Evolutionary conservation across 2,329 filamentous ascomycete genomes (phyloP).

Genomic region (Metarhizium anisopliae): DNA sequence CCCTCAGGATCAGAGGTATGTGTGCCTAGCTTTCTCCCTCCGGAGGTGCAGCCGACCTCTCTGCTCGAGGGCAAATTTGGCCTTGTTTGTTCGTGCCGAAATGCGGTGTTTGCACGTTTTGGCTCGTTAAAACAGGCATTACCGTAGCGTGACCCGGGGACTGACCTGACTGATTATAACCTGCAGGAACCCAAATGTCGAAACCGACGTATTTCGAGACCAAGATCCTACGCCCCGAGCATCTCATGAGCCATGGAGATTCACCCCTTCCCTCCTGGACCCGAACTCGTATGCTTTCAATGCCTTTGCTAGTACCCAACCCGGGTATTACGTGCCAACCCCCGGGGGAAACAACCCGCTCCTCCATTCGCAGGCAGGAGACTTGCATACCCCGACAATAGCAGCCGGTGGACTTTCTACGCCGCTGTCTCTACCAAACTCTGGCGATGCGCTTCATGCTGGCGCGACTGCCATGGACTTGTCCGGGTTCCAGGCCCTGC

Average conservation of each 20-base stretch:
- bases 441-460: slow-evolving; percentile 54
- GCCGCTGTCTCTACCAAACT: slow-evolving; percentile 69
- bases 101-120: not conserved
- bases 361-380: slow-evolving; percentile 75
- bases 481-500: slow-evolving; percentile 54
- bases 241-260: slow-evolving; percentile 73
- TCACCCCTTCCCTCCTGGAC: slow-evolving; percentile 84
- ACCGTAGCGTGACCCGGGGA: not conserved
- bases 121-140: not conserved
- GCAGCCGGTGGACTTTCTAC: slow-evolving; percentile 69
- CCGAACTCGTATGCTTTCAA: slow-evolving; percentile 75
- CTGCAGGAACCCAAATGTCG: slow-evolving; percentile 15
- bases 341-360: slow-evolving; percentile 71
- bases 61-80: not conserved
- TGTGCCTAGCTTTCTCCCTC: not conserved
- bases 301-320: slow-evolving; percentile 67
- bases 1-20: slow-evolving; percentile 19
- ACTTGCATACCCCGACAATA: slow-evolving; percentile 76
- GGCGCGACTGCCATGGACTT: slow-evolving; percentile 54
- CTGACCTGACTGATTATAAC: not conserved
- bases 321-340: slow-evolving; percentile 82
- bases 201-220: slow-evolving; percentile 43
- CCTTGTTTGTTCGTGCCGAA: not conserved
- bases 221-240: slow-evolving; percentile 76
- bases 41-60: not conserved